Evolutionary conservation across 371 early-diverging fungal species (phyloP).

Genomic region (Haplosporangium sp.): DNA sequence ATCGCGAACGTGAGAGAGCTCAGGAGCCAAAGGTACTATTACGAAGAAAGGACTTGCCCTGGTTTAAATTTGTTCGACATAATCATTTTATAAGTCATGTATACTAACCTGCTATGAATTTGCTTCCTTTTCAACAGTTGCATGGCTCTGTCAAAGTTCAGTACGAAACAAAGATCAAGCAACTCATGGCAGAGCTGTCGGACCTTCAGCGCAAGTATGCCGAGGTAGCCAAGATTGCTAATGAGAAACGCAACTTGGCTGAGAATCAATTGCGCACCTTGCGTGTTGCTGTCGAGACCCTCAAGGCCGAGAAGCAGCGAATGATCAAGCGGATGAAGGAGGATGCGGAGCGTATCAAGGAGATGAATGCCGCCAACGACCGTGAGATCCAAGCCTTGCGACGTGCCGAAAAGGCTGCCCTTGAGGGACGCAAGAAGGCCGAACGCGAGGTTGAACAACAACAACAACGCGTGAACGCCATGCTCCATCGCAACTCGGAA

Average conservation of each 20-base stretch:
- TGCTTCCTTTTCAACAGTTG: slow-evolving; percentile 30
- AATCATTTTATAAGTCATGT: not conserved
- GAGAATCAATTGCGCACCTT: slow-evolving; percentile 65
- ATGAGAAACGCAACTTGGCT: slow-evolving; percentile 65
- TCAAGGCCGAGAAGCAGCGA: slow-evolving; percentile 80
- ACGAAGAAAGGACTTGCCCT: not conserved
- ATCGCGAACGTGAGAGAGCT: slow-evolving; percentile 71
- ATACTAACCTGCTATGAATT: slow-evolving; percentile 11
- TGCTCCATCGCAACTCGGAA: slow-evolving; percentile 66
- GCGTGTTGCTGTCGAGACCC: slow-evolving; percentile 69
- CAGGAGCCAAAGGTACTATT: slow-evolving; percentile 20
- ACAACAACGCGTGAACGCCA: slow-evolving; percentile 67
- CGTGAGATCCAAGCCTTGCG: slow-evolving; percentile 79
- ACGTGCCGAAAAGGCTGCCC: slow-evolving; percentile 71
- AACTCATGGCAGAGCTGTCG: slow-evolving; percentile 76
- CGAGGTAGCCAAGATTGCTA: slow-evolving; percentile 65
- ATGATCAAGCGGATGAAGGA: slow-evolving; percentile 86
- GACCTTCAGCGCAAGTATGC: slow-evolving; percentile 72
- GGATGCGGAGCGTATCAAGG: slow-evolving; percentile 76
- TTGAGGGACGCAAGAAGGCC: slow-evolving; percentile 72
- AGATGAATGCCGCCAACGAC: slow-evolving; percentile 73
- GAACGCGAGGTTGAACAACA: slow-evolving; percentile 74
- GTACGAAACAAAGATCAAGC: slow-evolving; percentile 80
- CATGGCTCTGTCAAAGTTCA: slow-evolving; percentile 59
- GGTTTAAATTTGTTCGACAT: not conserved